A percentile compares a stretch with the other conserved stretches of the same genome.
phyloP scores from a whole-genome alignment of 441 rosid genomes.

The Theobroma grandiflorum region DNA sequence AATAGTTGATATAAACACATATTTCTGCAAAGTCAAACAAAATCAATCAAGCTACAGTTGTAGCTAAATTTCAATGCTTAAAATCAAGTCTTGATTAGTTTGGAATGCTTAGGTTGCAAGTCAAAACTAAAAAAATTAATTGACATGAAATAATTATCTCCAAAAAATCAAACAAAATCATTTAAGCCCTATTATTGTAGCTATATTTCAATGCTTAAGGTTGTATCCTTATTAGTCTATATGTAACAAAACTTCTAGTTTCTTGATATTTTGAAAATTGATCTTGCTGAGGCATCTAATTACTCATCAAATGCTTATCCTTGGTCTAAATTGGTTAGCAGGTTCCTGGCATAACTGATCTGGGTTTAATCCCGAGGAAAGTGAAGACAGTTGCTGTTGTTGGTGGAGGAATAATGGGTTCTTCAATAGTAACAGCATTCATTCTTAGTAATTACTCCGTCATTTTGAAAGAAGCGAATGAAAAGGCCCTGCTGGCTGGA shows the following conservation, averaged over 20 bases:
- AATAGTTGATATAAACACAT: background rate
- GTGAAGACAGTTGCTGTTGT: slow-evolving; percentile 16
- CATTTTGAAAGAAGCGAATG: slow-evolving; percentile 18
- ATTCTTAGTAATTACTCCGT: slow-evolving; percentile 19
- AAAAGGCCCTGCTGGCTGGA: slow-evolving; percentile 10
- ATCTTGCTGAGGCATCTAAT: background rate
- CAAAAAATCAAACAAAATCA: background rate
- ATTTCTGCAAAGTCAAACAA: background rate
- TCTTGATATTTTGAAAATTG: slow-evolving; percentile 12
- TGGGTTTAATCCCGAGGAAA: slow-evolving; percentile 19
- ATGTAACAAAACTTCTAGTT: background rate
- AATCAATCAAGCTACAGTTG: background rate
- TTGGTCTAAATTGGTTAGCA: background rate
- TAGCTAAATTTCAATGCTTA: background rate
- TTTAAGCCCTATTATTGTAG: slow-evolving; percentile 1
- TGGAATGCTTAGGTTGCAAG: background rate
- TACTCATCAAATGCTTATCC: background rate
- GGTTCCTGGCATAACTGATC: slow-evolving; percentile 23
- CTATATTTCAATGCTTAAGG: slow-evolving; percentile 5
- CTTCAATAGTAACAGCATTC: slow-evolving; percentile 14
- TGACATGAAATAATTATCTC: background rate
- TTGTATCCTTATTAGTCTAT: background rate
- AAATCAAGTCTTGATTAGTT: background rate
- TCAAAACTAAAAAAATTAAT: background rate
- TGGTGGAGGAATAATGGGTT: slow-evolving; percentile 24